Evolutionary conservation across 1,284 basidiomycete genomes (phyloP).

Genomic region (Cutaneotrichosporon arboriforme): DNA sequence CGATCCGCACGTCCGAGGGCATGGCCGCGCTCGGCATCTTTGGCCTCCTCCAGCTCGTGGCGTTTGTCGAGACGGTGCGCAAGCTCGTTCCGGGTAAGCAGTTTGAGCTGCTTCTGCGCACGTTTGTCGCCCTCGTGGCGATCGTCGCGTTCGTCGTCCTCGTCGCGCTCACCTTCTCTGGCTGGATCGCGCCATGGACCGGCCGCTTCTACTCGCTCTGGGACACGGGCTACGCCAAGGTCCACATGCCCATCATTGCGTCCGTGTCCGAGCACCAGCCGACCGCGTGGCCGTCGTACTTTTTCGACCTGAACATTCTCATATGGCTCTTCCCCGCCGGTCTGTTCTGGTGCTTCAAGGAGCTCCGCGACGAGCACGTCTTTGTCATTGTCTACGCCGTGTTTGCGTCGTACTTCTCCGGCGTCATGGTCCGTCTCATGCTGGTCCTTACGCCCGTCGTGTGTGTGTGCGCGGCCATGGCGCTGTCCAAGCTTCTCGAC

Average conservation of each 20-base stretch:
- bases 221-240: constrained; percentile 98
- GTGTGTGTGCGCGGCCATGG: constrained; percentile 77
- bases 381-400: constrained; percentile 99
- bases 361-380: constrained; percentile 92
- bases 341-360: constrained; percentile 85
- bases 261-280: constrained; percentile 99
- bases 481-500: constrained; percentile 81
- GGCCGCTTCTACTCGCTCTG: constrained; percentile 99
- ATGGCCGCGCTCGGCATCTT: constrained; percentile 98
- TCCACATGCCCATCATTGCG: constrained; percentile 88
- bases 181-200: constrained; percentile 98
- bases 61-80: constrained; percentile 84
- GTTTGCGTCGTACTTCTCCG: constrained; percentile 95
- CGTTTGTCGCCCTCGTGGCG: constrained; percentile 64
- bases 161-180: constrained; percentile 78
- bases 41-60: constrained; percentile 91
- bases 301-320: constrained; percentile 97
- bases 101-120: constrained; percentile 75
- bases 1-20: constrained; percentile 95
- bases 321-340: constrained; percentile 98
- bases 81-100: constrained; percentile 87
- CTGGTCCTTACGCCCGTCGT: constrained; percentile 48
- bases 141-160: constrained; percentile 68
- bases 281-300: constrained; percentile 99
- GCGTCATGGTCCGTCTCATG: constrained; percentile 87